Base-by-base conservation (phyloP, 768 basidiomycete species). In the Lactarius quietus region DNA sequence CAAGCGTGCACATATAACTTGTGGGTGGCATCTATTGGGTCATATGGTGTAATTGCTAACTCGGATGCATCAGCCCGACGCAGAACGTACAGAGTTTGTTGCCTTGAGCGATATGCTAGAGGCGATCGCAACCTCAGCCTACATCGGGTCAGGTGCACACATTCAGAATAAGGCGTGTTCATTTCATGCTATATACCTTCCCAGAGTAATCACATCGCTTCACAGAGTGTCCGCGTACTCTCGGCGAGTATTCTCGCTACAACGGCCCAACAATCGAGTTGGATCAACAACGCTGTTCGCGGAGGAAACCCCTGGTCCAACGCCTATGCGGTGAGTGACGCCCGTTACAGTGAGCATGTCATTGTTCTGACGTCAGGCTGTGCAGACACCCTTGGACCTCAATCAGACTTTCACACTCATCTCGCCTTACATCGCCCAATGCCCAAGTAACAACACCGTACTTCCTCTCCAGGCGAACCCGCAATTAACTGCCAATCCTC, bases 1-100 rank as follows among this genome's bases (percentile, higher is more conserved):
- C 62, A 80, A 70, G 76, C 83, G 3, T 90, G 89, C 77, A 73
- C 78, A n/a, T 90, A 90, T 74, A 70, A 70, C 51, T 87, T 89
- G 84, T 85, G 64, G 55, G 82, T 75, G 1, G 18, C 45, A 23
- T 9, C 2, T 23, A 7, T 15, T 14, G 15, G 6, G 20, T 28
- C 15, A 6, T 28, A 12, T 14, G 28, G 51, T 41, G 12, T 33
- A n/a, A 3, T 45, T 31, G 39, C n/a, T 35, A 18, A 62, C 23
- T 31, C 20, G 15, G 10, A n/a, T 38, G 7, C 5, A 23, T n/a
- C 63, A 78, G 78, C 76, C 81, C 80, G 6, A 76, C 78, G 71
- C 77, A 77, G 41, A 80, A 80, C 69, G 74, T 78, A 36, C 70
- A 6, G 74, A 78, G 23, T 86, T 86, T 75, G 72, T 78, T 41